Evolutionary conservation across 2,329 filamentous ascomycete genomes (phyloP), one percentile per base, ranked within the genome.

Genomic region (Teratosphaeriaceae sp.): DNA sequence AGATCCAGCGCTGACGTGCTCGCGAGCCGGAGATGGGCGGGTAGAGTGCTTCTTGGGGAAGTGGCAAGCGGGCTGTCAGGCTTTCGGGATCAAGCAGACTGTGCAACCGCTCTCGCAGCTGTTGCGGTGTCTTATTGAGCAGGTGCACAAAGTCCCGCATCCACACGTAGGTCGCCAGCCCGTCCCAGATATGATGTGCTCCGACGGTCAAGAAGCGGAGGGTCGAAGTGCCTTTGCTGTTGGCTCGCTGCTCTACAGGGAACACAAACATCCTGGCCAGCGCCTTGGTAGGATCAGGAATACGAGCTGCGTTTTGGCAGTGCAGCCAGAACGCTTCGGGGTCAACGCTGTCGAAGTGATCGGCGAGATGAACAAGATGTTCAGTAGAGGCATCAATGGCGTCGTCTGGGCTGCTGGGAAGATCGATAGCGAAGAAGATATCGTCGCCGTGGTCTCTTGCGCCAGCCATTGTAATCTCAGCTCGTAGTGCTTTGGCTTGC

Each of bases 41-140:
- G 38, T 72, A 73, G 1, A 71, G 46, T 16, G 69, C 67, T 56
- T 73, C 70, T 54, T 73, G 70, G 1, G 70, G 66, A 1, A 59
- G 57, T 2, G 69, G 69, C 1, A 72, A 54, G 15, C 55, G 55
- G 5, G 31, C 35, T n/a, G 38, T 38, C 3, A 71, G 53, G 12
- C 43, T 42, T 5, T 46, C 20, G 5, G 52, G 51, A 3, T 43
- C 22, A 3, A 59, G 48, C 3, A 53, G 40, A 1, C 40, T 19
- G 8, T 21, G 34, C 11, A 66, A 50, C 8, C 50, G 43, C 11
- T 44, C 27, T 13, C 52, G 48, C 0, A 66, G 51, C 4, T 48
- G 46, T 3, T 40, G 15, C 1, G 50, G 15, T 3, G 57, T 40
- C 13, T 46, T 51, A 46, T 69, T 69, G 15, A 69, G 47, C n/a